Evolutionary conservation across 2,329 filamentous ascomycete genomes (phyloP).

Genomic region (Eutypella sp.): DNA sequence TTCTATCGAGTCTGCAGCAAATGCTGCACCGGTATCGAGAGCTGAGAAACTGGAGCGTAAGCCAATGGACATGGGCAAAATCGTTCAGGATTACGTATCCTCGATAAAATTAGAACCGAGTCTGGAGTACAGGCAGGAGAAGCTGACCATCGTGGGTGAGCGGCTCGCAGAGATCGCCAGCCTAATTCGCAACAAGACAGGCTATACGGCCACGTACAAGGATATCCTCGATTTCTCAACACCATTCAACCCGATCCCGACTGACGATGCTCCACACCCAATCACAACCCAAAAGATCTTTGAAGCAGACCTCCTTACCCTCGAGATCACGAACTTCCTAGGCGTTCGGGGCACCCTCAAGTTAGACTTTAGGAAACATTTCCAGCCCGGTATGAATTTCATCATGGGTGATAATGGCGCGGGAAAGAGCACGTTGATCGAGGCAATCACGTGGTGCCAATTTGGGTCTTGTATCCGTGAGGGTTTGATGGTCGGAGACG

Average conservation of each 20-base stretch:
- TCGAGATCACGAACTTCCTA: constrained; percentile 30
- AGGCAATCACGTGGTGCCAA: constrained; percentile 30
- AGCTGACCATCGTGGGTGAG: constrained; percentile 12
- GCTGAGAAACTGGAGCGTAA: constrained; percentile 2
- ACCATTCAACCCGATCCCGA: not conserved
- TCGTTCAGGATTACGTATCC: constrained; percentile 13
- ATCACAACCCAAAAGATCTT: constrained; percentile 15
- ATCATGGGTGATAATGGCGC: constrained; percentile 27
- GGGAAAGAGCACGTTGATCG: constrained; percentile 29
- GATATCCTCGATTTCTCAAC: constrained; percentile 9
- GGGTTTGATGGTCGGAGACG: constrained; percentile 23
- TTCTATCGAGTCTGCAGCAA: not conserved
- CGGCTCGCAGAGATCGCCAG: constrained; percentile 9
- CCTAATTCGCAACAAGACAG: not conserved
- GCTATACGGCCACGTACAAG: constrained; percentile 8
- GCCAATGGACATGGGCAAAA: constrained; percentile 9
- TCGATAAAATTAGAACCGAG: constrained; percentile 9
- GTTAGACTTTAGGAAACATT: constrained; percentile 20
- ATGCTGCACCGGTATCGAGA: not conserved
- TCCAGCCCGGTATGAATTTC: constrained; percentile 23
- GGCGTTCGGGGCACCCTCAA: constrained; percentile 23
- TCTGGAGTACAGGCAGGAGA: constrained; percentile 7
- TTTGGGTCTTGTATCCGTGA: constrained; percentile 27
- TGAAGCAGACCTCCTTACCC: constrained; percentile 16
- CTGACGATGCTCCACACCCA: not conserved